Evolutionary conservation across 2,329 filamentous ascomycete genomes (phyloP).

Genomic region (Ophiostoma quercus): DNA sequence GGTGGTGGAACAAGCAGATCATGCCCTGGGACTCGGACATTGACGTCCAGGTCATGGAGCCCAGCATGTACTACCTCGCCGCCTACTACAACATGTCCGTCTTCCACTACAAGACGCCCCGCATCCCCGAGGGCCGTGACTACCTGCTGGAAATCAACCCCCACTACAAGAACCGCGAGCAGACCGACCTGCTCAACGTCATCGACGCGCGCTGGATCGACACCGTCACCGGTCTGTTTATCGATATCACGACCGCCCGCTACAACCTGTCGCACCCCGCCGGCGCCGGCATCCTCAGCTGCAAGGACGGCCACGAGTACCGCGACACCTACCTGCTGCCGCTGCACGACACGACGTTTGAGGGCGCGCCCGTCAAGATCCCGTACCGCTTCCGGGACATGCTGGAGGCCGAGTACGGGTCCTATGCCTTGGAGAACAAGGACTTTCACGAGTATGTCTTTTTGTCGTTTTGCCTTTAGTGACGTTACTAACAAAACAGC

Average conservation of each 20-base stretch:
- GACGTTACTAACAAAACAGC: slow-evolving; percentile 16
- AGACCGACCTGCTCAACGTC: slow-evolving; percentile 39
- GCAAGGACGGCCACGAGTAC: slow-evolving; percentile 49
- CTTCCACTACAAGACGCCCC: slow-evolving; percentile 41
- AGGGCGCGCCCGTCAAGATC: slow-evolving; percentile 61
- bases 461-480: not conserved
- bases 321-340: slow-evolving; percentile 60
- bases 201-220: slow-evolving; percentile 49
- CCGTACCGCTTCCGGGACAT: slow-evolving; percentile 58
- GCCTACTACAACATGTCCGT: slow-evolving; percentile 59
- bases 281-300: slow-evolving; percentile 44
- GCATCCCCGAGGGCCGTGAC: slow-evolving; percentile 38
- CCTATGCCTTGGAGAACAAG: slow-evolving; percentile 46
- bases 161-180: slow-evolving; percentile 37
- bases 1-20: slow-evolving; percentile 70
- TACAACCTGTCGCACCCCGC: slow-evolving; percentile 43
- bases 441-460: slow-evolving; percentile 48
- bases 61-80: slow-evolving; percentile 61
- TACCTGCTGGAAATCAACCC: slow-evolving; percentile 50
- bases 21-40: slow-evolving; percentile 76
- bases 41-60: slow-evolving; percentile 65
- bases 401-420: slow-evolving; percentile 53
- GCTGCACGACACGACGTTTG: slow-evolving; percentile 62
- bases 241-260: slow-evolving; percentile 48
- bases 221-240: slow-evolving; percentile 43